Conservation (phyloP, 2,329 filamentous ascomycete genomes). For the Geosmithia putterillii region DNA sequence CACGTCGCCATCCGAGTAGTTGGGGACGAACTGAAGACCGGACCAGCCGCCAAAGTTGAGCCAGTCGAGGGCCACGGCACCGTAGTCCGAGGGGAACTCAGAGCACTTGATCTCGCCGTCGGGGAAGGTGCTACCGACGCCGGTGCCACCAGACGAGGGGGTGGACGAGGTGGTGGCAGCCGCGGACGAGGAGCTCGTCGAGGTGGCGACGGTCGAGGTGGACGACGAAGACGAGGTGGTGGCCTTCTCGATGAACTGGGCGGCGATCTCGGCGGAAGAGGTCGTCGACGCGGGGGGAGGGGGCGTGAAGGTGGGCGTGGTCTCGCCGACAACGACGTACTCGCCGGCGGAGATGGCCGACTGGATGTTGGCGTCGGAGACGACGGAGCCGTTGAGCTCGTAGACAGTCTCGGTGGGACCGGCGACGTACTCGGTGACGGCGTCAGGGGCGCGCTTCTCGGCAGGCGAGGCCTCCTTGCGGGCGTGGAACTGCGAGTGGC, state of each 20-base stretch:
- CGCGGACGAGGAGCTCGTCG: conserved; percentile 8
- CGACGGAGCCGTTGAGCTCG: conserved; percentile 50
- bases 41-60: conserved; percentile 63
- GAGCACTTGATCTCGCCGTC: conserved; percentile 60
- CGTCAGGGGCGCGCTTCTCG: conserved; percentile 31
- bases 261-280: conserved; percentile 21
- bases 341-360: conserved; percentile 59
- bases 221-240: conserved; percentile 4
- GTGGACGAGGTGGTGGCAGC: conserved; percentile 9
- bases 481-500: conserved; percentile 46
- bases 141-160: conserved; percentile 25
- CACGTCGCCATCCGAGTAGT: conserved; percentile 32
- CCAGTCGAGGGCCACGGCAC: conserved; percentile 59
- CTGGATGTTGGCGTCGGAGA: conserved; percentile 54
- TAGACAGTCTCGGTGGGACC: conserved; percentile 59
- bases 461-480: conserved; percentile 37
- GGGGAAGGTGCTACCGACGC: conserved; percentile 59
- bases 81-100: conserved; percentile 69
- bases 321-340: conserved; percentile 53
- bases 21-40: conserved; percentile 57
- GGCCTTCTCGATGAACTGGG: conserved; percentile 36
- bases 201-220: not conserved
- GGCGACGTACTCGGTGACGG: conserved; percentile 41
- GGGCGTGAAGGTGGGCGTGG: conserved; percentile 37
- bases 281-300: conserved; percentile 21